Percentiles rank a stretch among this genome's conserved stretches.
These are phyloP conservation scores for Ilex aquifolium DNA, from an alignment of 257 asterid species.

Conservation along the genomic window DNA sequence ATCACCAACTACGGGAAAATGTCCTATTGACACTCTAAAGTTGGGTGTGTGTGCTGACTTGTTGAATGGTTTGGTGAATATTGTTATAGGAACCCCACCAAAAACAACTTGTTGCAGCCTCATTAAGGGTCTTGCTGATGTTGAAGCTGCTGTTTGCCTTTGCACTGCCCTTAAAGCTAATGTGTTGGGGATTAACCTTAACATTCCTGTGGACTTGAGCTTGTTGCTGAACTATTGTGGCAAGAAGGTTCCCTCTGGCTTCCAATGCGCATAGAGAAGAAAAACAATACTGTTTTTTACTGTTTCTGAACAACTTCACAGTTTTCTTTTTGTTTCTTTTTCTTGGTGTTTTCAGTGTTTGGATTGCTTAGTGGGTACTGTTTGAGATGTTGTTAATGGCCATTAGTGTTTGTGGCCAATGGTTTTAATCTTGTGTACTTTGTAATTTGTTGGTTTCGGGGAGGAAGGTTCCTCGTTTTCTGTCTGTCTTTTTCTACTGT, in stretches of 20 bases:
- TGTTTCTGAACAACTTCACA: neutral
- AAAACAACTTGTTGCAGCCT: neutral
- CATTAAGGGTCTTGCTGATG: neutral
- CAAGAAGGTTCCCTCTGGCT: neutral
- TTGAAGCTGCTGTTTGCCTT: neutral
- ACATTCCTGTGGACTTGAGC: neutral
- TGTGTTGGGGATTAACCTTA: neutral
- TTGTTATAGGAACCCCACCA: neutral
- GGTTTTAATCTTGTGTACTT: too few species aligned
- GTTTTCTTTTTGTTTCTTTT: neutral
- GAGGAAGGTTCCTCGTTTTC: too few species aligned
- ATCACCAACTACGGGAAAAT: neutral
- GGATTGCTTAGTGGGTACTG: too few species aligned
- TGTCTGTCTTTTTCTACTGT: too few species aligned
- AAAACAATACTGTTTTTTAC: too few species aligned
- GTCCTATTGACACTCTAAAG: neutral
- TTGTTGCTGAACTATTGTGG: neutral
- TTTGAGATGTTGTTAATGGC: too few species aligned
- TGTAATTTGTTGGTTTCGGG: too few species aligned
- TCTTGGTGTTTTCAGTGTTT: neutral
- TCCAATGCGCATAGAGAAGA: neutral
- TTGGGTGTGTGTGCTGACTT: neutral
- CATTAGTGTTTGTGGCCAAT: too few species aligned
- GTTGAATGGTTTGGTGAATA: neutral
- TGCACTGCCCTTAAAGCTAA: constrained; percentile 1